Conservation (phyloP, 768 basidiomycete species). For the Gelatoporia subvermispora region DNA sequence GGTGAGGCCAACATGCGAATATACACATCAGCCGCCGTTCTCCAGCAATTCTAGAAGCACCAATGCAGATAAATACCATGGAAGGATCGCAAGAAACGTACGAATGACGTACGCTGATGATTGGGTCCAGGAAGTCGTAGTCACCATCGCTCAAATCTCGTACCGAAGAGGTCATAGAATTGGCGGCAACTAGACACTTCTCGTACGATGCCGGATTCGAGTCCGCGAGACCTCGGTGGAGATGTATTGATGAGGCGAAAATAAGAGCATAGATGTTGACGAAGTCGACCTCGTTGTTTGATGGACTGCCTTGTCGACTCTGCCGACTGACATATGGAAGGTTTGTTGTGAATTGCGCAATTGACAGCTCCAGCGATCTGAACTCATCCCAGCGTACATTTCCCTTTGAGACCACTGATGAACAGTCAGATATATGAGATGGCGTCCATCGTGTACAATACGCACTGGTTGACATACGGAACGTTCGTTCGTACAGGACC, state of each 20-base stretch:
- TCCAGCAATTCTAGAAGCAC: slow-evolving; percentile 33
- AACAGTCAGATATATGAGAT: slow-evolving; percentile 4
- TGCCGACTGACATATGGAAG: slow-evolving; percentile 35
- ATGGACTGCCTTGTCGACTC: slow-evolving; percentile 25
- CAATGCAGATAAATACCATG: background rate
- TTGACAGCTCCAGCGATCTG: slow-evolving; percentile 38
- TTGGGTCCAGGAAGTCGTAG: slow-evolving; percentile 50
- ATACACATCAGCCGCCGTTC: slow-evolving; percentile 33
- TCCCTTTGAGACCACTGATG: slow-evolving; percentile 21
- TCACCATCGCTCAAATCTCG: slow-evolving; percentile 44
- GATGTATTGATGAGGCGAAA: slow-evolving; percentile 46
- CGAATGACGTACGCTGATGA: slow-evolving; percentile 41
- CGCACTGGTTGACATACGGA: slow-evolving; percentile 38
- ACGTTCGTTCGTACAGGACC: slow-evolving; percentile 49
- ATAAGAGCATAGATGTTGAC: slow-evolving; percentile 46
- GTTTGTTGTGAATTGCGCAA: slow-evolving; percentile 38
- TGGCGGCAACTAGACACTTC: slow-evolving; percentile 40
- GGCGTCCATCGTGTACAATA: slow-evolving; percentile 3
- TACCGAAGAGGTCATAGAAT: slow-evolving; percentile 39
- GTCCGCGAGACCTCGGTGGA: slow-evolving; percentile 39
- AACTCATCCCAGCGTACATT: slow-evolving; percentile 34
- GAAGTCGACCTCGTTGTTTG: slow-evolving; percentile 34
- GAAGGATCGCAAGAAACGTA: background rate
- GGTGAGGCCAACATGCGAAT: slow-evolving; percentile 27
- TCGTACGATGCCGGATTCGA: slow-evolving; percentile 23